Percentiles rank a stretch among this genome's conserved stretches.
Conservation (phyloP, 176 grass and related monocot genomes). For the Lolium multiflorum region DNA sequence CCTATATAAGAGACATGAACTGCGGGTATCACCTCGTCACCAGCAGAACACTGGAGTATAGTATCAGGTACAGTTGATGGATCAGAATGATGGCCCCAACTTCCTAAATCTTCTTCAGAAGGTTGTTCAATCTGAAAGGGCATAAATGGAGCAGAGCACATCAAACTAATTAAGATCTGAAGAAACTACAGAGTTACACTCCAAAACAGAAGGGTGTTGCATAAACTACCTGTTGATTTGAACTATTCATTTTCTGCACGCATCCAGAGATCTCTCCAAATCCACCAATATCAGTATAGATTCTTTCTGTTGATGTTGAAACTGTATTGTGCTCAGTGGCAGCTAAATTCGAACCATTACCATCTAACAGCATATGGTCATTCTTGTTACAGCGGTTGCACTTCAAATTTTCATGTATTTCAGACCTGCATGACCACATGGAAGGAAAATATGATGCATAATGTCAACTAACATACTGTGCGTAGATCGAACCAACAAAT, state of each 20-base stretch:
- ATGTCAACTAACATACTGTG: conserved; percentile 23
- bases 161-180: conserved; percentile 28
- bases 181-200: conserved; percentile 22
- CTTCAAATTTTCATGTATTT: conserved; percentile 99
- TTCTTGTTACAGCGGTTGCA: conserved; percentile 69
- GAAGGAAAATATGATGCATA: conserved; percentile 25
- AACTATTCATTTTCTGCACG: conserved; percentile 72
- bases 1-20: conserved; percentile 19
- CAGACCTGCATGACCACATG: conserved; percentile 57
- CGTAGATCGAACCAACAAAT: background rate
- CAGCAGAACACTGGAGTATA: conserved; percentile 82
- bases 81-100: conserved; percentile 90
- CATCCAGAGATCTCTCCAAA: conserved; percentile 88
- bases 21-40: conserved; percentile 71
- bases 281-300: conserved; percentile 71
- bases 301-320: conserved; percentile 5
- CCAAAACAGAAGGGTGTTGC: background rate
- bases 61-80: conserved; percentile 84
- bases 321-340: conserved; percentile 33
- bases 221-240: conserved; percentile 73
- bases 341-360: conserved; percentile 33
- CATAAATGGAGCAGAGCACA: conserved; percentile 15
- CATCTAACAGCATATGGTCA: conserved; percentile 30
- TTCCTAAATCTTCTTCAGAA: conserved; percentile 91
- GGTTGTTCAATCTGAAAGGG: conserved; percentile 80